phyloP scores from a whole-genome alignment of 768 basidiomycete species.

The Xerocomus potaroensis region DNA sequence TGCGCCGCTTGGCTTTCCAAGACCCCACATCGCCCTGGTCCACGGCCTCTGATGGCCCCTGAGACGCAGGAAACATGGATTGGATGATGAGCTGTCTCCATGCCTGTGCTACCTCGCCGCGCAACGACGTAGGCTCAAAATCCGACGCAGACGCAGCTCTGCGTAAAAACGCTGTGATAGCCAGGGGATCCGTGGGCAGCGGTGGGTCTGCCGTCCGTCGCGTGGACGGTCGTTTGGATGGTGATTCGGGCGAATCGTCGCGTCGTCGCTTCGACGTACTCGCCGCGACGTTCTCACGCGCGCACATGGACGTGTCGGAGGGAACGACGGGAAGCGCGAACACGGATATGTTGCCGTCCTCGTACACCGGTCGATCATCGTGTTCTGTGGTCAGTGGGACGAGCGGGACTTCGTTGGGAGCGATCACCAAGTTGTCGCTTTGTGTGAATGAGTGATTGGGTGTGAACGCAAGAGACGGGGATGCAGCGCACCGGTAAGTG shows the following conservation, averaged over 20 bases:
- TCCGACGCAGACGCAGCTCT: slow-evolving; percentile 20
- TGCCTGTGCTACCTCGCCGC: slow-evolving; percentile 44
- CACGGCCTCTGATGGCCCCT: slow-evolving; percentile 4
- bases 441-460: too few species aligned
- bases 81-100: slow-evolving; percentile 52
- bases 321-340: slow-evolving; percentile 54
- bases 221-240: slow-evolving; percentile 33
- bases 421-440: slow-evolving; percentile 52
- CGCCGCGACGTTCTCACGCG: not conserved
- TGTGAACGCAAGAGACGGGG: too few species aligned
- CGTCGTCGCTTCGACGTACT: slow-evolving; percentile 41
- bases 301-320: not conserved
- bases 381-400: slow-evolving; percentile 11
- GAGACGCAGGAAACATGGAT: slow-evolving; percentile 58
- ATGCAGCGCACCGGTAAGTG: slow-evolving; percentile 49
- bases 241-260: slow-evolving; percentile 32
- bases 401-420: slow-evolving; percentile 41
- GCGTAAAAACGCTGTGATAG: slow-evolving; percentile 11
- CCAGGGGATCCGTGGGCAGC: not conserved
- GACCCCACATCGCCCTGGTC: slow-evolving; percentile 13
- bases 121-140: slow-evolving; percentile 33
- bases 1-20: slow-evolving; percentile 9
- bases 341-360: slow-evolving; percentile 60
- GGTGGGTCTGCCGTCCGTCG: not conserved
- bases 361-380: slow-evolving; percentile 44